Evolutionary conservation across 805 yeast species (phyloP).

Genomic region (Metschnikowia continentalis): DNA sequence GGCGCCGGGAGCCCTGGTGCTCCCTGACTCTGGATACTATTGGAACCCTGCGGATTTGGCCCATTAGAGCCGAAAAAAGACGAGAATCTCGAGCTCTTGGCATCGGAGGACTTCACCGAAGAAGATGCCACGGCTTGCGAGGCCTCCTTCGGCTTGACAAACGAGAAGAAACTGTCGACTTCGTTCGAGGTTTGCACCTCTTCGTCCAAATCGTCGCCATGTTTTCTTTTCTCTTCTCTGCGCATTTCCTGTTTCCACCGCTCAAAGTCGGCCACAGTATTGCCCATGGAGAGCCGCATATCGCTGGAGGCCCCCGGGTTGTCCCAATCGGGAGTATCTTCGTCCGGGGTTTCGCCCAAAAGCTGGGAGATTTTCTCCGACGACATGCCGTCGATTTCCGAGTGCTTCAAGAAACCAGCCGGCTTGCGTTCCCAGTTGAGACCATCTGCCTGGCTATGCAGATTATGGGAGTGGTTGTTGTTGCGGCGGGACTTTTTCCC

Average conservation of each 20-base stretch:
- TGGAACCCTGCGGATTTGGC: neutral
- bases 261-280: conserved; percentile 55
- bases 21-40: neutral
- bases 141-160: conserved; percentile 29
- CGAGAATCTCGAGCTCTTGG: conserved; percentile 23
- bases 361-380: conserved; percentile 32
- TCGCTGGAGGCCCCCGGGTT: conserved; percentile 24
- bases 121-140: conserved; percentile 7
- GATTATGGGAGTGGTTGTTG: conserved; percentile 9
- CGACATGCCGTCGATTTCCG: conserved; percentile 30
- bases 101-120: conserved; percentile 12
- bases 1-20: neutral
- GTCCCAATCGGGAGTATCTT: conserved; percentile 40
- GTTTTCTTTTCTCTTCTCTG: conserved; percentile 44
- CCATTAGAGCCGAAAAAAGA: conserved; percentile 13
- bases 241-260: conserved; percentile 55
- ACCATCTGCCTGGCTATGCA: conserved; percentile 11
- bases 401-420: conserved; percentile 16
- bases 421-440: conserved; percentile 33
- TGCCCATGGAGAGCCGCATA: conserved; percentile 38
- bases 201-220: conserved; percentile 31
- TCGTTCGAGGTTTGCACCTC: conserved; percentile 28
- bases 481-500: conserved; percentile 17
- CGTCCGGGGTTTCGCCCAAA: conserved; percentile 34
- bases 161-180: conserved; percentile 42